phyloP scores from a whole-genome alignment of 2,329 filamentous ascomycete species.

The Fusarium nodosum region DNA sequence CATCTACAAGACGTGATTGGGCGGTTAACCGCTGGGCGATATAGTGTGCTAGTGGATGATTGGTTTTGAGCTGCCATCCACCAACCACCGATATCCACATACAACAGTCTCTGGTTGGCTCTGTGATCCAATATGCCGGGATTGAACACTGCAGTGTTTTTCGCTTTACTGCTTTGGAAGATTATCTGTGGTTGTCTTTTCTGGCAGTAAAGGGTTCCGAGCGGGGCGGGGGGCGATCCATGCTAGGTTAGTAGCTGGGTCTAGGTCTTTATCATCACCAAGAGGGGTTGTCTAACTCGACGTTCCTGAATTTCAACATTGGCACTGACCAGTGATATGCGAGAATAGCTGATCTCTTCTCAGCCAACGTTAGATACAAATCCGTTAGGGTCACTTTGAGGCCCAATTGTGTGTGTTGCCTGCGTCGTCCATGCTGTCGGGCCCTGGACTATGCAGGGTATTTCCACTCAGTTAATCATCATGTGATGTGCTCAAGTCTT shows the following conservation, averaged over 20 bases:
- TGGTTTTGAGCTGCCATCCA: constrained; percentile 36
- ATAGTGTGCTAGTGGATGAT: constrained; percentile 42
- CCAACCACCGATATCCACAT: constrained; percentile 42
- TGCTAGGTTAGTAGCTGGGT: background rate
- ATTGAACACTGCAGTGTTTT: constrained; percentile 23
- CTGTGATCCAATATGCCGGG: constrained; percentile 27
- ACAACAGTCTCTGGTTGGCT: constrained; percentile 25
- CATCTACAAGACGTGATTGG: constrained; percentile 59
- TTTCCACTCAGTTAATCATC: constrained; percentile 24
- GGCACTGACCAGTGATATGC: constrained; percentile 18
- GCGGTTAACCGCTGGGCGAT: constrained; percentile 57
- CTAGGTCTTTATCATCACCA: constrained; percentile 11
- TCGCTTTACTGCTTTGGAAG: constrained; percentile 5
- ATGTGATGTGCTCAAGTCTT: constrained; percentile 41
- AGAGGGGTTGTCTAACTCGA: constrained; percentile 28
- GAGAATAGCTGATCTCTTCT: constrained; percentile 14
- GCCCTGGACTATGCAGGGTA: constrained; percentile 31
- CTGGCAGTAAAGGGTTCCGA: constrained; percentile 10
- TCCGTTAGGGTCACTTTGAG: constrained; percentile 33
- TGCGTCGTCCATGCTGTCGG: constrained; percentile 36
- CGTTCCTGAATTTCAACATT: constrained; percentile 37
- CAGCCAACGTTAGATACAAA: constrained; percentile 19
- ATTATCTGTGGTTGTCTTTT: constrained; percentile 27
- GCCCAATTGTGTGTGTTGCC: constrained; percentile 42
- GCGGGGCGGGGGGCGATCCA: constrained; percentile 42